These are phyloP conservation scores for Alternaria conjuncta DNA, from an alignment of 2,329 filamentous ascomycete species.

Conservation along the genomic window DNA sequence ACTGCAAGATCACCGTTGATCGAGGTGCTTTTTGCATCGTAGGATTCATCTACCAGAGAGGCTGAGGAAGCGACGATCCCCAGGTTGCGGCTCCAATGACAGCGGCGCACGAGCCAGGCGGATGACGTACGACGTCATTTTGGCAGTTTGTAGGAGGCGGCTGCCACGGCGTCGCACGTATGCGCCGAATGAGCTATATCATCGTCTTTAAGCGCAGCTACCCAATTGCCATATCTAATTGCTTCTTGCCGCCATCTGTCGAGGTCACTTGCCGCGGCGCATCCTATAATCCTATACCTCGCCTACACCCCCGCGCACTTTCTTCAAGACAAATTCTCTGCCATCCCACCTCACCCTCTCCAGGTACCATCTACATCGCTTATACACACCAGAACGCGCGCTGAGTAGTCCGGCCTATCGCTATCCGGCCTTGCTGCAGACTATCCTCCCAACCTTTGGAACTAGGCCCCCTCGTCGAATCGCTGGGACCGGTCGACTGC, in stretches of 20 bases:
- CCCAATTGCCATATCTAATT: constrained; percentile 19
- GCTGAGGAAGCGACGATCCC: constrained; percentile 2
- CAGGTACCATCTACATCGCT: constrained; percentile 14
- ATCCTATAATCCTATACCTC: not conserved
- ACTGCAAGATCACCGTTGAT: not conserved
- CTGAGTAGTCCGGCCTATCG: constrained; percentile 11
- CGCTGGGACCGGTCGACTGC: constrained; percentile 15
- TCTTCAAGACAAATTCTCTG: not conserved
- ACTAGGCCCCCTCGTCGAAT: constrained; percentile 25
- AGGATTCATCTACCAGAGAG: not conserved
- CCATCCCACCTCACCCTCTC: constrained; percentile 8
- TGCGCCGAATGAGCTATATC: constrained; percentile 17
- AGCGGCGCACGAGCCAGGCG: constrained; percentile 5
- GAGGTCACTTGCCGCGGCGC: constrained; percentile 11
- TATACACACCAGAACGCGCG: constrained; percentile 4
- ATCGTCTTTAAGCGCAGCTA: constrained; percentile 12
- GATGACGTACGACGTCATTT: constrained; percentile 21
- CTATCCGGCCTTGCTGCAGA: constrained; percentile 20
- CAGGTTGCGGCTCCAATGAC: constrained; percentile 21
- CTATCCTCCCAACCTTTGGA: constrained; percentile 23
- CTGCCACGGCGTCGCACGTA: constrained; percentile 2
- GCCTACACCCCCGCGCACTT: not conserved
- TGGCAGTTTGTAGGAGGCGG: constrained; percentile 3
- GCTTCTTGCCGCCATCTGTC: constrained; percentile 10
- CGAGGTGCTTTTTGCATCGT: not conserved